A percentile compares a stretch with the other conserved stretches of the same genome.
Evolutionary conservation across 2,329 filamentous ascomycete species (phyloP).

Genomic region (Sarocladium strictum): DNA sequence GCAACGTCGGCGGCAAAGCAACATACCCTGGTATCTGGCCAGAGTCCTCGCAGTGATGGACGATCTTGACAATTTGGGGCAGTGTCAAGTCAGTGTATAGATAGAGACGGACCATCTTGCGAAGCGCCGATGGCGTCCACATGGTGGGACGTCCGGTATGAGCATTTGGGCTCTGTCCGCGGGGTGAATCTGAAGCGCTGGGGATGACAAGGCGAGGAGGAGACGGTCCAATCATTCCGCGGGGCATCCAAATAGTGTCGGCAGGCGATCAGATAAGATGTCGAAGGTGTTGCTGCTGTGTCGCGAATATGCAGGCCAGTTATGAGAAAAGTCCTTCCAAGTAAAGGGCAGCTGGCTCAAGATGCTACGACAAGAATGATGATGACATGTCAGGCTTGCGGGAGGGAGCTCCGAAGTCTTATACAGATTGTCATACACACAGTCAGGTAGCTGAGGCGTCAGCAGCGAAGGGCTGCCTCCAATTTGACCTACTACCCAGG

Average conservation of each 20-base stretch:
- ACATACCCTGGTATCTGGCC: slow-evolving; percentile 42
- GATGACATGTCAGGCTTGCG: neutral
- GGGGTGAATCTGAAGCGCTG: slow-evolving; percentile 1
- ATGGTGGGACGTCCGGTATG: slow-evolving; percentile 46
- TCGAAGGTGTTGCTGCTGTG: no score
- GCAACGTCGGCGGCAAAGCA: neutral
- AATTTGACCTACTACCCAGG: neutral
- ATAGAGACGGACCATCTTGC: slow-evolving; percentile 50
- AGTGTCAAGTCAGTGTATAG: slow-evolving; percentile 49
- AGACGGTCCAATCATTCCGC: slow-evolving; percentile 5
- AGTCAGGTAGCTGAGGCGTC: neutral
- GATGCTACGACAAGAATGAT: neutral
- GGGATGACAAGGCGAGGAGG: slow-evolving; percentile 1
- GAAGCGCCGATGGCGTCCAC: slow-evolving; percentile 47
- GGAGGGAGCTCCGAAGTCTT: neutral
- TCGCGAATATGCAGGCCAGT: neutral
- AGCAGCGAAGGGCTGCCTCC: neutral
- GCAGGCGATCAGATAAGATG: neutral
- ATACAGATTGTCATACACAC: neutral
- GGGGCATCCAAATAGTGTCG: neutral
- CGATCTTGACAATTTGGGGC: slow-evolving; percentile 41
- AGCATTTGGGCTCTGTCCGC: slow-evolving; percentile 16
- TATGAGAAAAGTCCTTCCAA: neutral
- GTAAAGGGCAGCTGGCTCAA: neutral
- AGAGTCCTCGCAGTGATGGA: slow-evolving; percentile 32